These are phyloP conservation scores for Ormosia emarginata DNA, from an alignment of 306 rosid genomes.

Conservation along the genomic window DNA sequence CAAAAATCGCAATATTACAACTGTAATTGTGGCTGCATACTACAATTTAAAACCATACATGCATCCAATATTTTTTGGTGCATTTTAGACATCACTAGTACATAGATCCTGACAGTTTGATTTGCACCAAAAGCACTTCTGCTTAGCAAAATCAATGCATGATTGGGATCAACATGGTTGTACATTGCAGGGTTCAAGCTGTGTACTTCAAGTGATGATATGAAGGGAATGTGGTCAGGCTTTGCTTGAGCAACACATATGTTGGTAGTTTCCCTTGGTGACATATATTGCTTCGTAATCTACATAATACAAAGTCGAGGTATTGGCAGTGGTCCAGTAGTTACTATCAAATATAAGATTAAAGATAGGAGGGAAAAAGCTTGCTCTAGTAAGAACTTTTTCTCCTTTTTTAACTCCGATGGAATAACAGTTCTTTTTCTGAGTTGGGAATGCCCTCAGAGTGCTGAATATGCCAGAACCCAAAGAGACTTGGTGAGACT, in stretches of 20 bases:
- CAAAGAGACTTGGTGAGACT: neutral
- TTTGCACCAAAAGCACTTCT: conserved; percentile 39
- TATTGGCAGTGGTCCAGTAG: conserved; percentile 25
- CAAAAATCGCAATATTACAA: too few species aligned
- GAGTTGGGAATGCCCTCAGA: conserved; percentile 38
- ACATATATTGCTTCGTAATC: conserved; percentile 34
- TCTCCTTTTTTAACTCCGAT: conserved; percentile 33
- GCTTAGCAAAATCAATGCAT: conserved; percentile 19
- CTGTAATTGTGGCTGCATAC: too few species aligned
- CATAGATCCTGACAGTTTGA: conserved; percentile 33
- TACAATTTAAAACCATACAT: neutral
- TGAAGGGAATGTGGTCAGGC: conserved; percentile 44
- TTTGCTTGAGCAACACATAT: conserved; percentile 47
- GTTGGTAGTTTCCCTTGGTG: conserved; percentile 27
- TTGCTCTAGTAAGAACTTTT: conserved; percentile 41
- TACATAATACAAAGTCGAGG: conserved; percentile 15
- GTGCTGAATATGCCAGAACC: conserved; percentile 24
- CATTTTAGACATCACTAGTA: too few species aligned
- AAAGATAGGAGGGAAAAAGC: conserved; percentile 41
- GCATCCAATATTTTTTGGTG: too few species aligned
- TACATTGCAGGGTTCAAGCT: conserved; percentile 40
- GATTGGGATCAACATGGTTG: conserved; percentile 15
- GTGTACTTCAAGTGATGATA: conserved; percentile 44
- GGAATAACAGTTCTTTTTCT: conserved; percentile 41
- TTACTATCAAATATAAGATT: conserved; percentile 48